Evolutionary conservation across 139 green algal genomes (phyloP).

Genomic region (Haematococcus lacustris): DNA sequence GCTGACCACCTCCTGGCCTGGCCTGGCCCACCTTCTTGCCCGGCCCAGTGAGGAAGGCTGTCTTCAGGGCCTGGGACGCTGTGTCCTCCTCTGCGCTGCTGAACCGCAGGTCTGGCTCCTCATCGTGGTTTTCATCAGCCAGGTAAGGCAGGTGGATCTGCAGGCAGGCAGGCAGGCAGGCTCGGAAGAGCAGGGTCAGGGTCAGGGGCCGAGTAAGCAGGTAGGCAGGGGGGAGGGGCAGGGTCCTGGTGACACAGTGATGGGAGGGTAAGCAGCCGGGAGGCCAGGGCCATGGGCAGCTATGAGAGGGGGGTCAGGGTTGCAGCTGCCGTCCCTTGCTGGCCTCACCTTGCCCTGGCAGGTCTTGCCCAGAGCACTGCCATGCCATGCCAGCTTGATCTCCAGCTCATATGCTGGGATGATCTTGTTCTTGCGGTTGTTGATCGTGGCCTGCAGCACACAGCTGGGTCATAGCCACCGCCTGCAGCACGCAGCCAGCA

Average conservation of each 20-base stretch:
- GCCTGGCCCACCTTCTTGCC: slow-evolving; percentile 19
- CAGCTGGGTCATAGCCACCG: too few species aligned
- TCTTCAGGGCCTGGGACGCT: slow-evolving; percentile 9
- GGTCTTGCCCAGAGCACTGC: slow-evolving; percentile 33
- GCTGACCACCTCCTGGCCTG: neutral
- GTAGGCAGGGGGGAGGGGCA: too few species aligned
- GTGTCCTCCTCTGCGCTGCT: slow-evolving; percentile 1
- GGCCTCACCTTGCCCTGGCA: slow-evolving; percentile 22
- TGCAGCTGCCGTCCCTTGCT: too few species aligned
- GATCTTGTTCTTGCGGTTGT: slow-evolving; percentile 83
- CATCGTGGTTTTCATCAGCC: slow-evolving; percentile 81
- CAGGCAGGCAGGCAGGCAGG: neutral
- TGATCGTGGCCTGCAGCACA: slow-evolving; percentile 58
- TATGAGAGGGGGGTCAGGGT: too few species aligned
- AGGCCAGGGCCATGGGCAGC: too few species aligned
- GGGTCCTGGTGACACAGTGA: too few species aligned
- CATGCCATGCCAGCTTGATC: slow-evolving; percentile 57
- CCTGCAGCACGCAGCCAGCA: too few species aligned
- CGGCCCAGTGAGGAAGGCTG: slow-evolving; percentile 10
- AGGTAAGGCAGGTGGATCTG: slow-evolving; percentile 54
- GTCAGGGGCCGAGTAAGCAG: too few species aligned
- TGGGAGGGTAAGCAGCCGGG: too few species aligned
- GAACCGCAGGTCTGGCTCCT: slow-evolving; percentile 72
- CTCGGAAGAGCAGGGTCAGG: too few species aligned
- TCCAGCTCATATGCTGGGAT: slow-evolving; percentile 80